Base-by-base conservation (phyloP, 2,329 filamentous ascomycete species). In the Monilinia fructigena region DNA sequence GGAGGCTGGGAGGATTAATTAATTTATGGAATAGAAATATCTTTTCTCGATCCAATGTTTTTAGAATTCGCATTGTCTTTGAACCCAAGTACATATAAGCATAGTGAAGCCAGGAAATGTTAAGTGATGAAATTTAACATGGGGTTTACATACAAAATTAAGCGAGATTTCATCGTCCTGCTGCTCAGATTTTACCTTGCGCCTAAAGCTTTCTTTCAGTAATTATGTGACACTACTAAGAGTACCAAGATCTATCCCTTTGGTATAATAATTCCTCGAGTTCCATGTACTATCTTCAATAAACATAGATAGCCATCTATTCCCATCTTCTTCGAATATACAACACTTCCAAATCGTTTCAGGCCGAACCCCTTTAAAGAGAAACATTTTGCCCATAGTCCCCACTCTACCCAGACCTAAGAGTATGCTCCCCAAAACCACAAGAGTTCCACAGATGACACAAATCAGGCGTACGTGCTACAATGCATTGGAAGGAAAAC, bases 101-200 rank as follows among this genome's bases (percentile, higher is more conserved):
- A 58, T 2, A 7, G 20, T 20, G 18, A 18, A 47, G 55, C 26
- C 11, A 16, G 2, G 3, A n/a, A n/a, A 45, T 47, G 18, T 5
- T 2, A 1, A 4, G 11, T n/a, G 12, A 7, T 20, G 23, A 58
- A 47, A 58, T 4, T 31, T 47, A 31, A 2, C 4, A 31, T n/a
- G 11, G 16, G 6, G 5, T 8, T 6, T 4, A 40, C 55, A 8
- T 16, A n/a, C 55, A 58, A 47, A 47, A 14, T 47, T 58, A 58
- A 58, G 55, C 40, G 55, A 58, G 23, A 45, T 47, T n/a, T n/a
- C 55, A 58, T 58, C 55, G 31, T 4, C 18, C 14, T n/a, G 11
- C 40, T 47, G 55, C 55, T 42, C 23, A 5, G 16, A 26, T 40
- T 12, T 45, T 14, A 1, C 20, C 16, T 7, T 31, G 1, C 14